Conservation (phyloP, 164 flowering plant genomes). For the Sedum album region DNA sequence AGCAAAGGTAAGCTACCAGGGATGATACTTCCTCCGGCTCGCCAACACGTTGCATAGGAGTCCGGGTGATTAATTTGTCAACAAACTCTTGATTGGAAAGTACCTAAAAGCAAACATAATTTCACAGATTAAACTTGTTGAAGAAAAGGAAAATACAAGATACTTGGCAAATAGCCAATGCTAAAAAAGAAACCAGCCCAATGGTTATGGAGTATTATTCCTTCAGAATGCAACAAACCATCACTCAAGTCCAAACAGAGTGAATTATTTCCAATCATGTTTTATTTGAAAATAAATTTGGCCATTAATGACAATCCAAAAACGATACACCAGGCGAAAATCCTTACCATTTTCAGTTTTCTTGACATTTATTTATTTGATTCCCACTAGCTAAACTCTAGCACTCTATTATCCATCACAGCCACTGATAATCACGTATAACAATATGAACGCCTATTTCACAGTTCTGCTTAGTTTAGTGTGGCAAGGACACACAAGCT, state of each 20-base stretch:
- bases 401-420: not conserved
- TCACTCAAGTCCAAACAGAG: too few species aligned
- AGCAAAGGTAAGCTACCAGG: conserved; percentile 62
- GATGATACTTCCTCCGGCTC: conserved; percentile 66
- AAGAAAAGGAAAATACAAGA: not conserved
- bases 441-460: too few species aligned
- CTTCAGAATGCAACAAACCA: too few species aligned
- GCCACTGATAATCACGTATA: not conserved
- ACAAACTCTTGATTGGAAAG: conserved; percentile 33
- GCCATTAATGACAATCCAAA: not conserved
- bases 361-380: not conserved
- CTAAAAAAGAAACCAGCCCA: too few species aligned
- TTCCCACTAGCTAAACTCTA: not conserved
- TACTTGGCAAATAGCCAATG: not conserved
- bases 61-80: conserved; percentile 33
- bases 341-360: not conserved
- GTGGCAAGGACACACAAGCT: not conserved
- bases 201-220: too few species aligned
- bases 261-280: too few species aligned
- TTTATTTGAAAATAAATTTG: too few species aligned
- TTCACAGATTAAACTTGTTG: not conserved
- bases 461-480: not conserved
- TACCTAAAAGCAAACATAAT: conserved; percentile 22
- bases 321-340: not conserved
- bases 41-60: conserved; percentile 58